Evolutionary conservation across 306 rosid species (phyloP), one percentile per base, ranked within the genome.

Genomic region (Aeschynomene evenia): DNA sequence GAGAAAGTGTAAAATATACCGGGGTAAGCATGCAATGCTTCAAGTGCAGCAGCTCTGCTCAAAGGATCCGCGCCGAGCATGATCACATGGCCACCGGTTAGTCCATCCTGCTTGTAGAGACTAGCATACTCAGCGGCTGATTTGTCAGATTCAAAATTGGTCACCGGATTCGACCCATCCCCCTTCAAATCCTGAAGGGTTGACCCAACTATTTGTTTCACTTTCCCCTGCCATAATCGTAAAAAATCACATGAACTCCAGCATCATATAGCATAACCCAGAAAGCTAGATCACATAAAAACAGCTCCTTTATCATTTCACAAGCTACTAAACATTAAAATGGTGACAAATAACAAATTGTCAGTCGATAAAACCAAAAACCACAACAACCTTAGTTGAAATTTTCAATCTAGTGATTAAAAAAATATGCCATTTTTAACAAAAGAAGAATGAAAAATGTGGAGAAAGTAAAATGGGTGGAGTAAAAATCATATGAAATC

Each of bases 21-120:
- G 2, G 97, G 95, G 81, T 84, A 89, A 45, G 89, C 91, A 64
- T 82, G 95, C 75, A 91, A 63, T 70, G 97, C 99, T 80, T 95
- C 88, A 33, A 83, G 73, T 28, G 96, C 89, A 37, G 96, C 88
- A 84, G 75, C 81, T 81, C 53, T 83, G 64, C 99, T 91, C 70
- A 89, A 81, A 80, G 99, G 87, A 61, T 91, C 99, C 2, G 88
- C 92, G 64, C 97, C 97, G 8, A 95, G 91, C 99, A 95, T 89
- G 74, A 95, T 87, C 9, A 86, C 95, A 70, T 89, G 96, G 57
- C 99, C 99, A 57, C 97, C 99, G 2, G 74, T 80, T 46, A 89
- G 91, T 54, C 82, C 86, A 84, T 95, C 91, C 43, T 69, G 84
- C 78, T 80, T 84, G 77, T 95, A 95, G 85, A 91, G 81, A 34